Conservation (phyloP, 2,329 filamentous ascomycete genomes). For the Calycina herbarum region DNA sequence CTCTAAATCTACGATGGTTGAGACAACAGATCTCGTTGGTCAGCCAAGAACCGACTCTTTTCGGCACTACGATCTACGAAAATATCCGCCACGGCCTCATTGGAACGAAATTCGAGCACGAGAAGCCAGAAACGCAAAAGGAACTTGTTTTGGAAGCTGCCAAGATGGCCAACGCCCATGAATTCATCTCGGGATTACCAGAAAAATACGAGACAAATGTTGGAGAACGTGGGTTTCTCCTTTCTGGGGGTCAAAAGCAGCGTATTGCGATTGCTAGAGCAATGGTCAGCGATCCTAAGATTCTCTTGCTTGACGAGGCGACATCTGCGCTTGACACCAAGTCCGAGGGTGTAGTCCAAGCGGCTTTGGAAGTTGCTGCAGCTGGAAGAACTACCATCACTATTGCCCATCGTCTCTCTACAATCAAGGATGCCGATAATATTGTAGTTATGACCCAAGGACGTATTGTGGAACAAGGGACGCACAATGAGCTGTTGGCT, state of each 20-base stretch:
- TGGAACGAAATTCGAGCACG: slow-evolving; percentile 73
- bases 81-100: slow-evolving; percentile 92
- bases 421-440: slow-evolving; percentile 90
- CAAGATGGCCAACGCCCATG: slow-evolving; percentile 89
- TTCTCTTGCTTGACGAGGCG: slow-evolving; percentile 91
- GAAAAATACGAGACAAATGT: slow-evolving; percentile 93
- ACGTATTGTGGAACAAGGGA: slow-evolving; percentile 88
- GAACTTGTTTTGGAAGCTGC: slow-evolving; percentile 78
- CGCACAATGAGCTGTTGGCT: slow-evolving; percentile 76
- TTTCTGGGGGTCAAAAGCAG: slow-evolving; percentile 96
- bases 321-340: slow-evolving; percentile 93
- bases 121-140: slow-evolving; percentile 64
- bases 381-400: slow-evolving; percentile 90
- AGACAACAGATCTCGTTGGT: slow-evolving; percentile 91
- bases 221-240: slow-evolving; percentile 88
- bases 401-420: slow-evolving; percentile 92
- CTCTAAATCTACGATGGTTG: slow-evolving; percentile 84
- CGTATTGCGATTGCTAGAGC: slow-evolving; percentile 92
- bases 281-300: slow-evolving; percentile 86
- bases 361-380: slow-evolving; percentile 82
- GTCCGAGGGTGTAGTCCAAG: slow-evolving; percentile 91
- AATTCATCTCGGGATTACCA: slow-evolving; percentile 79
- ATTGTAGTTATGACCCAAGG: slow-evolving; percentile 91
- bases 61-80: slow-evolving; percentile 82
- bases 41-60: slow-evolving; percentile 89